A percentile compares a stretch with the other conserved stretches of the same genome.
Conservation (phyloP, 2,329 filamentous ascomycete genomes). For the Colletotrichum higginsianum region DNA sequence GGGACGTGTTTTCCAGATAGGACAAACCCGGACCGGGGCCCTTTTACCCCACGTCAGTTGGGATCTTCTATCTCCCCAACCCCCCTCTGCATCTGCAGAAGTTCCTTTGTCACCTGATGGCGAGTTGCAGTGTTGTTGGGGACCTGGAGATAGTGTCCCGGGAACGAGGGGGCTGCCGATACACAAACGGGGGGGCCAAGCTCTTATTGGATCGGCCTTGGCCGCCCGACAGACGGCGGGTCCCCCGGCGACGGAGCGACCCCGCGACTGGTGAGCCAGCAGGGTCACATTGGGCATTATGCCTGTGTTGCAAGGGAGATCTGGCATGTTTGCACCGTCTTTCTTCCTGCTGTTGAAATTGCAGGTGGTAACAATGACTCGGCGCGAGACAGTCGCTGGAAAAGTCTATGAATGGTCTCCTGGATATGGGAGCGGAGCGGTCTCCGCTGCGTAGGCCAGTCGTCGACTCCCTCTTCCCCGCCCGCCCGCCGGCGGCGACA, state of each 20-base stretch:
- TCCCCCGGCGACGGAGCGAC: slow-evolving; percentile 16
- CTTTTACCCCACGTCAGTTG: not conserved
- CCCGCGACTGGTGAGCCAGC: not conserved
- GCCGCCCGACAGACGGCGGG: slow-evolving; percentile 20
- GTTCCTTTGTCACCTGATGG: slow-evolving; percentile 7
- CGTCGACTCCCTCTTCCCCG: not conserved
- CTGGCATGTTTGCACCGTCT: not conserved
- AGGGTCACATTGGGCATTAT: not conserved
- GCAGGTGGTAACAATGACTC: not conserved
- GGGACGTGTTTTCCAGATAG: slow-evolving; percentile 10
- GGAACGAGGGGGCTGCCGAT: slow-evolving; percentile 11
- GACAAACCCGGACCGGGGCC: not conserved
- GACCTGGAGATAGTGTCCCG: slow-evolving; percentile 10
- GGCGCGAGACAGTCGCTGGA: not conserved
- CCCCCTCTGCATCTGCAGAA: slow-evolving; percentile 4
- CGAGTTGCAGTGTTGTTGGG: slow-evolving; percentile 4
- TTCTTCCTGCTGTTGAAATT: not conserved
- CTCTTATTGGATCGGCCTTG: slow-evolving; percentile 32
- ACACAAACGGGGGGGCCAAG: slow-evolving; percentile 10
- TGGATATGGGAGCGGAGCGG: slow-evolving; percentile 12
- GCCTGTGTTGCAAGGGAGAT: not conserved
- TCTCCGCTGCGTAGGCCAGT: not conserved
- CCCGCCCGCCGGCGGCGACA: not conserved
- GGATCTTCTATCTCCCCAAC: slow-evolving; percentile 4
- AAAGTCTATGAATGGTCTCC: not conserved